Base-by-base conservation (phyloP, 495 filamentous ascomycete genomes). In the Hypoxylon crocopeplum region DNA sequence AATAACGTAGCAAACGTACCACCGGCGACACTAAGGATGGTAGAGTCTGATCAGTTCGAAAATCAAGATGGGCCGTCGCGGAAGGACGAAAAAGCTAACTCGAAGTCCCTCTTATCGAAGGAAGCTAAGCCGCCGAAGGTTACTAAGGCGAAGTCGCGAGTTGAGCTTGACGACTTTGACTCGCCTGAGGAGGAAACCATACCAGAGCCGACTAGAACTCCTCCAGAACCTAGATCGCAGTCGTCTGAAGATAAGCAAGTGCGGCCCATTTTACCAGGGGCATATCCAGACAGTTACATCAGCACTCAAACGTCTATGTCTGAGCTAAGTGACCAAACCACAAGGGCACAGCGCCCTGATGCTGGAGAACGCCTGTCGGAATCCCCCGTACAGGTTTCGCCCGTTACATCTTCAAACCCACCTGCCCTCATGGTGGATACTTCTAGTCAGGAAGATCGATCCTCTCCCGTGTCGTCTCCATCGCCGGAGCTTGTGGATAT, bases 371-470 rank as follows among this genome's bases (percentile, higher is more conserved):
- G 82, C 10, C 69, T 87, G 50, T 87, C 90, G 0, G 92, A 93
- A 65, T 94, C 90, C 5, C 92, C 92, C 10, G 83, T 92, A 12
- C 79, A 90, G 58, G 79, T 90, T 13, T 90, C 90, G 7, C 86
- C 83, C 8, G 68, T 79, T 16, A 74, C 69, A 17, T 68, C 73
- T 29, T 72, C 71, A 17, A 75, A 83, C 39, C 82, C 82, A 7
- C 86, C 85, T 3, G 81, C 81, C 20, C 77, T 91, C 27, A 79
- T 84, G 66, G 77, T 80, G 8, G 88, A 91, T 69, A 83, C 78
- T 11, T 86, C 88, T 15, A 86, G 86, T 46, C 83, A 86, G 62
- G 84, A 78, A 48, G 84, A 84, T 17, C 79, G 76, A 16, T 84
- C 85, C 13, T 88, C 86, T 1, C 82, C 84, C 6, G 64, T 79